Conservation (phyloP, 2,329 filamentous ascomycete genomes). For the Cryphonectria parasitica region DNA sequence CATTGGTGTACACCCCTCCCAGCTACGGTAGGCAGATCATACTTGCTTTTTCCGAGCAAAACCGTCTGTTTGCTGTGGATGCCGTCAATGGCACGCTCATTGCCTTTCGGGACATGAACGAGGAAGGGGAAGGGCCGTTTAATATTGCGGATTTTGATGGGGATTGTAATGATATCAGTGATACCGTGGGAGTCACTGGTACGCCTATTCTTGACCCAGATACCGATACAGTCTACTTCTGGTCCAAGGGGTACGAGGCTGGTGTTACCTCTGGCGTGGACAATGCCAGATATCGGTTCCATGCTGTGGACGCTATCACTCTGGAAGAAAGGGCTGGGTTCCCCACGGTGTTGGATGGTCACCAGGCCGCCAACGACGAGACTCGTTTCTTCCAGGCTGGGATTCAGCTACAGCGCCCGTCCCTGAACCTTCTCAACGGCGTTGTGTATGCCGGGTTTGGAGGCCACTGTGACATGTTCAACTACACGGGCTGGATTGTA, state of each 20-base stretch:
- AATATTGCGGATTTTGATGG: conserved; percentile 51
- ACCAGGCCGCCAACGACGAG: conserved; percentile 48
- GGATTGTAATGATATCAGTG: conserved; percentile 53
- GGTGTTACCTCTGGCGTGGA: conserved; percentile 16
- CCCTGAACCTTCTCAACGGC: conserved; percentile 42
- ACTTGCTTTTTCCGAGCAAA: conserved; percentile 60
- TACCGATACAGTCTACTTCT: conserved; percentile 44
- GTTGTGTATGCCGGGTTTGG: conserved; percentile 52
- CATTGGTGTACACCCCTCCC: conserved; percentile 53
- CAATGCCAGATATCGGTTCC: conserved; percentile 27
- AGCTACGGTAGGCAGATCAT: conserved; percentile 50
- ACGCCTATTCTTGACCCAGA: conserved; percentile 51
- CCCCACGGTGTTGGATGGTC: conserved; percentile 49
- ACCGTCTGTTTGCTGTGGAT: conserved; percentile 61
- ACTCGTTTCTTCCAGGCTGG: conserved; percentile 50
- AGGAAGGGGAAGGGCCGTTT: conserved; percentile 46
- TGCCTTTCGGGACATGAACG: conserved; percentile 38
- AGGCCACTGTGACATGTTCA: conserved; percentile 52
- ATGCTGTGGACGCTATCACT: conserved; percentile 29
- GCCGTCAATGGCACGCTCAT: conserved; percentile 58
- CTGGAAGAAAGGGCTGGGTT: conserved; percentile 37
- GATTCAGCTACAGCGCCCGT: conserved; percentile 47
- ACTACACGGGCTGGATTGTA: conserved; percentile 43
- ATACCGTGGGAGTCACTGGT: conserved; percentile 50
- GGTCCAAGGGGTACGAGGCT: conserved; percentile 27